phyloP scores from a whole-genome alignment of 306 rosid species.

The Casuarina glauca region DNA sequence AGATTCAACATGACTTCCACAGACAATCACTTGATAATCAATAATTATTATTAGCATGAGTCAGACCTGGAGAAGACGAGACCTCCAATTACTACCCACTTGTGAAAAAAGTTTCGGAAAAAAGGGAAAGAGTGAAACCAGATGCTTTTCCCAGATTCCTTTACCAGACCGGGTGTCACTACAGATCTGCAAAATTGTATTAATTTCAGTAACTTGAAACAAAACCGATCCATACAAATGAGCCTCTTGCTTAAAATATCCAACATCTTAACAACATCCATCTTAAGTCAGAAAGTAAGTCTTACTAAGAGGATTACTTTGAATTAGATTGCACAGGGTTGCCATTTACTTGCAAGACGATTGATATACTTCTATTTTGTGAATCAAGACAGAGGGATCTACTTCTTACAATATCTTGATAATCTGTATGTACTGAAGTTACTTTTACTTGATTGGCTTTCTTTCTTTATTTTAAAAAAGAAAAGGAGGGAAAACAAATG shows the following conservation, averaged over 20 bases:
- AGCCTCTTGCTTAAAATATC: background rate
- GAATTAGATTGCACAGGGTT: background rate
- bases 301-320: background rate
- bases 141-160: constrained; percentile 55
- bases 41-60: background rate
- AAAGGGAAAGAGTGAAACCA: constrained; percentile 69
- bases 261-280: background rate
- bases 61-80: constrained; percentile 83
- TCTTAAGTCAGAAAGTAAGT: background rate
- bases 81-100: constrained; percentile 51
- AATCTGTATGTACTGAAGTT: background rate
- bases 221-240: background rate
- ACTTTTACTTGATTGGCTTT: background rate
- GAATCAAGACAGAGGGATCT: background rate
- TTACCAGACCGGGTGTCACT: constrained; percentile 45
- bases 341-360: background rate
- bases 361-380: background rate
- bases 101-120: constrained; percentile 66
- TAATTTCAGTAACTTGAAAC: constrained; percentile 10
- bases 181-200: constrained; percentile 44
- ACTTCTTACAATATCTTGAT: background rate
- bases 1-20: constrained; percentile 8
- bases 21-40: background rate
- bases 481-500: background rate
- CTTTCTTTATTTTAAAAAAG: background rate